A percentile compares a stretch with the other conserved stretches of the same genome.
These are phyloP conservation scores for Diaporthe sp. DNA, from an alignment of 2,329 filamentous ascomycete genomes.

Conservation along the genomic window DNA sequence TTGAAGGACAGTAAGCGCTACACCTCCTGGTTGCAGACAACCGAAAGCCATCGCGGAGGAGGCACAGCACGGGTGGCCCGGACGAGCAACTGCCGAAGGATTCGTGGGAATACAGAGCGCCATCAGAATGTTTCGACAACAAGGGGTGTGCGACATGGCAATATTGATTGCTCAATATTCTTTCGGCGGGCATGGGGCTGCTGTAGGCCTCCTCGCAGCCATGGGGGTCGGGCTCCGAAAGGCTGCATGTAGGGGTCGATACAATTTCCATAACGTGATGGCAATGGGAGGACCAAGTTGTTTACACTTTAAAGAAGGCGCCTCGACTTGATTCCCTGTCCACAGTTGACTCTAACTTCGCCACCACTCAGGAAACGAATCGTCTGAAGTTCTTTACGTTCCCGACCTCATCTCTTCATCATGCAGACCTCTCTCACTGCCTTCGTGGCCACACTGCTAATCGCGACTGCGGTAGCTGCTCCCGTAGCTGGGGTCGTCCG, in stretches of 20 bases:
- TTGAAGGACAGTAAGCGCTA: neutral
- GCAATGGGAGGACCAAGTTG: rapidly evolving
- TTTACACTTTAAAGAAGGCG: neutral
- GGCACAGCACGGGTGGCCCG: too few relatives aligned
- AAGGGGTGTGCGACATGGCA: neutral
- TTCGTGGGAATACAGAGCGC: neutral
- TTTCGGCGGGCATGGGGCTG: neutral
- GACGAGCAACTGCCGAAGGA: neutral
- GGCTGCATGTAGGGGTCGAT: neutral
- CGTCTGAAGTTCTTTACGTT: neutral
- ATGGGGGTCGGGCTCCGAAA: neutral
- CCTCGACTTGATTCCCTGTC: rapidly evolving
- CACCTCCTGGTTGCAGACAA: neutral
- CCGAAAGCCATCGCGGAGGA: neutral
- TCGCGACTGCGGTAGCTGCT: neutral
- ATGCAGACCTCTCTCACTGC: neutral
- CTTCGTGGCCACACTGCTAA: neutral
- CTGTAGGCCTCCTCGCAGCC: neutral
- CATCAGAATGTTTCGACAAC: neutral
- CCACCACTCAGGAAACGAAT: too few relatives aligned
- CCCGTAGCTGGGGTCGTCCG: neutral
- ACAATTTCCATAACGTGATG: neutral
- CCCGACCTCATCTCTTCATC: neutral
- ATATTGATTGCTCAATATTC: neutral
- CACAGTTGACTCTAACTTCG: neutral